Percentiles rank a stretch among this genome's conserved stretches.
phyloP scores from a whole-genome alignment of 192 early-diverging fungal species.

The Backusella psychrophila region DNA sequence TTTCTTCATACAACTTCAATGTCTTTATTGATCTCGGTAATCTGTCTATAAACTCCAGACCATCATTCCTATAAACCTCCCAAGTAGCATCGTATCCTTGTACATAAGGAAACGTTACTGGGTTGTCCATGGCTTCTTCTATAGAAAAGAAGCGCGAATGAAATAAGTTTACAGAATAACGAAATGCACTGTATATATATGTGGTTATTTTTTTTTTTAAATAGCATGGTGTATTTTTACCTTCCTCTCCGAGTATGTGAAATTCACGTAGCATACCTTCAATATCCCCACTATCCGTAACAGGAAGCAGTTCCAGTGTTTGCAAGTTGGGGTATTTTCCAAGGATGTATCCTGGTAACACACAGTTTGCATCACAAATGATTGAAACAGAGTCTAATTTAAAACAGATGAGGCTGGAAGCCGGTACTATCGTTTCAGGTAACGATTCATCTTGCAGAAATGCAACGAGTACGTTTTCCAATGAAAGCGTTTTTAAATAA shows the following conservation, averaged over 20 bases:
- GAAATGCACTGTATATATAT: not conserved
- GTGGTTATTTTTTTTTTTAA: no score
- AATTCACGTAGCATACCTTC: not conserved
- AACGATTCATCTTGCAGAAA: not conserved
- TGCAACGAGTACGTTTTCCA: not conserved
- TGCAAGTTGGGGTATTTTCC: not conserved
- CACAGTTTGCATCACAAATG: not conserved
- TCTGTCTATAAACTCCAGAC: not conserved
- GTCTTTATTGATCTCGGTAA: not conserved
- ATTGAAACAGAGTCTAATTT: not conserved
- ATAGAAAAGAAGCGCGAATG: not conserved
- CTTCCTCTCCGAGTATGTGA: not conserved
- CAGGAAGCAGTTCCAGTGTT: not conserved
- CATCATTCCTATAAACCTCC: not conserved
- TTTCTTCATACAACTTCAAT: not conserved
- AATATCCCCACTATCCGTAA: not conserved
- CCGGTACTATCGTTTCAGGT: not conserved
- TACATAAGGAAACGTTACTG: not conserved
- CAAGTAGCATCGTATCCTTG: not conserved
- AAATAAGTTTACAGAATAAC: not conserved
- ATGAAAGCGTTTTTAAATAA: not conserved
- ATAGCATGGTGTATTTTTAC: not conserved
- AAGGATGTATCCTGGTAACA: not conserved
- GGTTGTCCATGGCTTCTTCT: no score
- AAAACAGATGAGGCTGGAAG: not conserved